Base-by-base conservation (phyloP, 352 stramenopile species). In the Thalassiosira hispida region DNA sequence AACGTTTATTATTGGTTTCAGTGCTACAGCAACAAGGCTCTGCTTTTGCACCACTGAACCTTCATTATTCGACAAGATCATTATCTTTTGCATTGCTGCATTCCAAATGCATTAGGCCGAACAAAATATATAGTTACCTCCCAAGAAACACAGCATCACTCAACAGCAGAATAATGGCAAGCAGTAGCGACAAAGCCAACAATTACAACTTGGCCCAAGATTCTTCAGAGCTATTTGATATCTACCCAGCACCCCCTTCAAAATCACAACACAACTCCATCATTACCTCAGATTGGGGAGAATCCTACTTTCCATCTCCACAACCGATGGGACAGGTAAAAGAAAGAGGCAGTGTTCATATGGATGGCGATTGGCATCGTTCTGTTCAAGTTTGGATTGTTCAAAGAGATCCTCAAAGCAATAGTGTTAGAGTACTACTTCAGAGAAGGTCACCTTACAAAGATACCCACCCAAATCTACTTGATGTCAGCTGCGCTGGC, bases 401-500 rank as follows among this genome's bases (percentile, higher is more conserved):
- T 60, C 35, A 82, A 56, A 35, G 27, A 42, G 52, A 57, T 49
- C 14, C 12, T 23, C 5, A 18, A 29, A 51, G 18, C 25, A 46
- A 73, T 38, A 55, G 33, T 59, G 60, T 73, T 22, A 56, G 38
- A 27, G 74, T 82, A 12, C 35, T 82, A 27, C 53, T 82, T 16
- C 74, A 82, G 59, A 40, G 74, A 25, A 27, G 74, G 23, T 82
- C 74, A 35, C 62, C 52, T 29, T 77, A 77, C 53, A 82, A 82
- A 56, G 74, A 82, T 69, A 82, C 74, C 0, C 66, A 82, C 64
- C 74, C 74, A 7, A 73, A 77, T 67, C 22, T 70, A 49, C 51
- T 82, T 5, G 74, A 82, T 73, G 74, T 82, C 2, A 77, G 65
- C 44, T 82, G 74, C 63, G 74, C 74, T 5, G 74, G 74, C 0